A percentile compares a stretch with the other conserved stretches of the same genome.
Evolutionary conservation across 1,284 basidiomycete species (phyloP).

Genomic region (Sporisorium graminicola): DNA sequence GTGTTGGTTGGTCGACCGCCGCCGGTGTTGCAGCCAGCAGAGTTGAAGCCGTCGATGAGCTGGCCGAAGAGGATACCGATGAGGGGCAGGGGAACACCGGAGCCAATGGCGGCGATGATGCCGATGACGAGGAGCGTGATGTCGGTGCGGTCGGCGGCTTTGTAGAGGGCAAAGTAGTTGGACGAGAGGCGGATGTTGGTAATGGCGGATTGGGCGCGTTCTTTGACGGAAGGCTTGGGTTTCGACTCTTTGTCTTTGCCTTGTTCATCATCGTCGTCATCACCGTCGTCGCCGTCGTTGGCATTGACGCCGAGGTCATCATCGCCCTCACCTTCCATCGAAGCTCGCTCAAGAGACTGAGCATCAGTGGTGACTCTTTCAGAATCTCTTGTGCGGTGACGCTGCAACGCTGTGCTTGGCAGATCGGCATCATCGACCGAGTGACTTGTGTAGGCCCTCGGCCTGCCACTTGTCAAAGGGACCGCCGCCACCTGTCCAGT

Average conservation of each 20-base stretch:
- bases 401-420: slow-evolving; percentile 4
- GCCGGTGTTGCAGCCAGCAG: slow-evolving; percentile 30
- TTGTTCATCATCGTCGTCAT: slow-evolving; percentile 11
- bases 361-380: background rate
- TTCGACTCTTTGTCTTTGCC: slow-evolving; percentile 5
- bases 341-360: background rate
- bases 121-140: slow-evolving; percentile 47
- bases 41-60: slow-evolving; percentile 63
- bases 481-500: background rate
- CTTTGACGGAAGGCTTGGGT: slow-evolving; percentile 1
- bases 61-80: slow-evolving; percentile 63
- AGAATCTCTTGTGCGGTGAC: background rate
- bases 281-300: background rate
- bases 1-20: slow-evolving; percentile 26
- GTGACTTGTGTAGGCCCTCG: background rate
- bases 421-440: slow-evolving; percentile 22
- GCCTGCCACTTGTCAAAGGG: background rate
- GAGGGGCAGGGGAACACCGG: slow-evolving; percentile 60
- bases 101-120: slow-evolving; percentile 54
- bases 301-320: background rate
- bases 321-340: background rate
- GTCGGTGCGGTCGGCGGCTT: slow-evolving; percentile 36
- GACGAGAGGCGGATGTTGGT: slow-evolving; percentile 31
- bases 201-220: slow-evolving; percentile 19
- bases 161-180: slow-evolving; percentile 56